Evolutionary conservation across 2,329 filamentous ascomycete species (phyloP), one percentile per base, ranked within the genome.

Genomic region (Fusarium keratoplasticum): DNA sequence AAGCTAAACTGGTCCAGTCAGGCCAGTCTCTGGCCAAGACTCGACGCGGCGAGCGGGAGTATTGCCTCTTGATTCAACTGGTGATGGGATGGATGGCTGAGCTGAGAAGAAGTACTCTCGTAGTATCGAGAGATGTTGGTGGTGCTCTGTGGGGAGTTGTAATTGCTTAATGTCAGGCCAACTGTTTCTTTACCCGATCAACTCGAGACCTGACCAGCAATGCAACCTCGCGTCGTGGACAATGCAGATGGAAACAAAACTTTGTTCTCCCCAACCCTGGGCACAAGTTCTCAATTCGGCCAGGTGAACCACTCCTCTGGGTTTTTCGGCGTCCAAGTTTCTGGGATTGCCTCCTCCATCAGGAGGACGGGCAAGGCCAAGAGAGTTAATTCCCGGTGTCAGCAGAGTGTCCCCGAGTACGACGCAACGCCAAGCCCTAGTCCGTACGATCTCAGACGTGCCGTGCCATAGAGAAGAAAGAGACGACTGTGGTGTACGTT

Each of bases 221-320:
- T 36, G 42, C 27, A 57, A 55, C 35, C 27, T 54, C 47, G 18
- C 27, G 47, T 54, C 47, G 47, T 27, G 33, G 33, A 36, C 33
- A 31, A 40, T 31, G 36, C 14, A 57, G 47, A 57, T 52, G 35
- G 42, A 36, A 27, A 44, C 58, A 25, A 40, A 61, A 61, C 27
- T 54, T 55, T 38, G 22, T 18, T 36, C 27, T n/a, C 7, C 16
- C 18, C 20, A 36, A 35, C 29, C 62, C 54, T 36, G 29, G 25
- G 29, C 20, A 22, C 14, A 44, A 44, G 11, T 29, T 36, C 62
- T 59, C 31, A 22, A 59, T 64, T 20, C 29, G 62, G 50, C 40
- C 62, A 36, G 22, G 42, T 36, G 68, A 74, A 74, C 68, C 71
- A 50, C 58, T 55, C 61, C 64, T 66, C 36, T 66, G 71, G 65